Base-by-base conservation (phyloP, 139 green algal genomes). In the Ettlia oleoabundans region DNA sequence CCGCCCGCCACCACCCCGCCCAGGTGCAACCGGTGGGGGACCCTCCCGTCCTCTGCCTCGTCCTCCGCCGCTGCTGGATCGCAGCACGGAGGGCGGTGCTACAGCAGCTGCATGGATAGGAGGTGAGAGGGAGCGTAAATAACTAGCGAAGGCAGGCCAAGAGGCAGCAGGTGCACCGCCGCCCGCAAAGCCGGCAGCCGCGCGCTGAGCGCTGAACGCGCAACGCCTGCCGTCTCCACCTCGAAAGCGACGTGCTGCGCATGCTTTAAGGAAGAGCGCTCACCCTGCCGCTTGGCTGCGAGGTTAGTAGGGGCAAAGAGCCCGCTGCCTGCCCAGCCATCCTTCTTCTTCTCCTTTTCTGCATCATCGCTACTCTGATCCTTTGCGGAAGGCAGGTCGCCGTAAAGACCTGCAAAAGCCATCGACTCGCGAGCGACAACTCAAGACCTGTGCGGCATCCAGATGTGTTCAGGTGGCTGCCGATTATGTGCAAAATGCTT, bases 351-450 rank as follows among this genome's bases (percentile, higher is more conserved):
- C 9, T 42, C 37, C 24, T 77, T 80, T 51, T 21, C 73, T 0
- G 51, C 51, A 32, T 65, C 71, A 4, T 78, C 71, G 15, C 28
- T 52, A 28, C 70, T 69, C 19, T 74, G 83, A 43, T 85, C 76
- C 55, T 92, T 91, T 2, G 88, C 88, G 10, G 85, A 61, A 1
- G 90, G 90, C 19, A 93, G 72, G 80, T 91, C 87, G 5, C 86
- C 90, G 35, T 93, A 93, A 0, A 93, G 78, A 13, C 80, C 80
- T 13, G 68, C 64, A 8, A 71, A 71, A 41, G 64, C 64, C 64
- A 71, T 71, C 64, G 19, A 5, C 22, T 58, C 47, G 15, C 47
- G 13, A 58, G 47, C 47, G 13, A 24, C 47, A 24, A 15, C 15
- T 10, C 47, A n/a, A n/a, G n/a, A n/a, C n/a, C n/a, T n/a, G n/a